A percentile compares a stretch with the other conserved stretches of the same genome.
phyloP scores from a whole-genome alignment of 306 rosid species.

The Psophocarpus tetragonolobus region DNA sequence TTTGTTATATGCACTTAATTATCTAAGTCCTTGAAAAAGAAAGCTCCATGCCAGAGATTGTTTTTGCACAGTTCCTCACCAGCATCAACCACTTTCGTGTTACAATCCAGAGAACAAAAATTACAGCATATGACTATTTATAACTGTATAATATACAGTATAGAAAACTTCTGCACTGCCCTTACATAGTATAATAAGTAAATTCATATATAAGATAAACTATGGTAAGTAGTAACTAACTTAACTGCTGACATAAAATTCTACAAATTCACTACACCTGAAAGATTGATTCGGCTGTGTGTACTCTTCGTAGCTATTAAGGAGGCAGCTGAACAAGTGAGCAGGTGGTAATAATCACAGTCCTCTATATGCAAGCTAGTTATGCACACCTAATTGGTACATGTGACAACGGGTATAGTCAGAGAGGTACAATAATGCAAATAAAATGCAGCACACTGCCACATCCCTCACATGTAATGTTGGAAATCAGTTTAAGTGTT shows the following conservation, averaged over 20 bases:
- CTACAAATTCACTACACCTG: not conserved
- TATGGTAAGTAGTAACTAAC: not conserved
- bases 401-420: slow-evolving; percentile 13
- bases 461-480: slow-evolving; percentile 30
- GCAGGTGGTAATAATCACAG: not conserved
- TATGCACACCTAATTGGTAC: not conserved
- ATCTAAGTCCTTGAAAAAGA: no score
- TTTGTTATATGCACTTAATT: no score
- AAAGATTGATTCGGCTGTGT: not conserved
- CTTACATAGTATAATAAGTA: not conserved
- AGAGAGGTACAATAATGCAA: slow-evolving; percentile 34
- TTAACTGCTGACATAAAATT: not conserved
- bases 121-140: no score
- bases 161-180: no score
- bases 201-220: not conserved
- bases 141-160: no score
- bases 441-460: slow-evolving; percentile 7
- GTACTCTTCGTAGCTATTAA: slow-evolving; percentile 16
- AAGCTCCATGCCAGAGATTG: no score
- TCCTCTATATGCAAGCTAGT: not conserved
- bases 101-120: no score
- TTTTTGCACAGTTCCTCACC: no score
- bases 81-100: no score
- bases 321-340: slow-evolving; percentile 24
- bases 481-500: slow-evolving; percentile 19